A percentile compares a stretch with the other conserved stretches of the same genome.
Evolutionary conservation across 331 rosid species (phyloP).

Genomic region (Phaseolus coccineus): DNA sequence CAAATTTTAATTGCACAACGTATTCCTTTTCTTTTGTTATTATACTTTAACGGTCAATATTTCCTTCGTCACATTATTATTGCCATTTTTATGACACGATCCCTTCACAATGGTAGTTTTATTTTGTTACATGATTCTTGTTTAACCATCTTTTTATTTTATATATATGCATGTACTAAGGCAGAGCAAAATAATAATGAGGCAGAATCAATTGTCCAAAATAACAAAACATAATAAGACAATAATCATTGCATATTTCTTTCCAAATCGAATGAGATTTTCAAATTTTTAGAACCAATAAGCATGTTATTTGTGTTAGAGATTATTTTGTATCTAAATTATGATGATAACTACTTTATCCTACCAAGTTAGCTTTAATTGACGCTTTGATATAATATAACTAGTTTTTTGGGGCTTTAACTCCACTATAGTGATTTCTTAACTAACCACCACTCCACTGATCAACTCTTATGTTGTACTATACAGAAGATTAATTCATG

Average conservation of each 20-base stretch:
- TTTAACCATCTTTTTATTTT: neutral
- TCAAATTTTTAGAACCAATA: constrained; percentile 8
- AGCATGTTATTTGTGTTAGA: neutral
- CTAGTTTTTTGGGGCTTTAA: constrained; percentile 29
- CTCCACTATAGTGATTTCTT: neutral
- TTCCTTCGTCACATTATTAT: neutral
- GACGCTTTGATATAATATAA: constrained; percentile 14
- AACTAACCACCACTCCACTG: neutral
- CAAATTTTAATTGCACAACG: neutral
- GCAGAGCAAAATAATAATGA: neutral
- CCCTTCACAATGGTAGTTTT: neutral
- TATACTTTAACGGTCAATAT: constrained; percentile 7
- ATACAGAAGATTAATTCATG: neutral
- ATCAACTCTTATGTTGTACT: neutral
- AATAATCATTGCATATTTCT: constrained; percentile 1
- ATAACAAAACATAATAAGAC: constrained; percentile 11
- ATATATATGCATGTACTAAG: neutral
- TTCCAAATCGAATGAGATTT: constrained; percentile 12
- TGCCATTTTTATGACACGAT: constrained; percentile 9
- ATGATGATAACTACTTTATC: neutral
- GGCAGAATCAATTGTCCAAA: neutral
- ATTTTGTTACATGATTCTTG: neutral
- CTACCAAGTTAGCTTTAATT: neutral
- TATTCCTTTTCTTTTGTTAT: neutral
- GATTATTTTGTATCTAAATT: neutral